Evolutionary conservation across 768 basidiomycete species (phyloP).

Genomic region (Rhizopogon vinicolor): DNA sequence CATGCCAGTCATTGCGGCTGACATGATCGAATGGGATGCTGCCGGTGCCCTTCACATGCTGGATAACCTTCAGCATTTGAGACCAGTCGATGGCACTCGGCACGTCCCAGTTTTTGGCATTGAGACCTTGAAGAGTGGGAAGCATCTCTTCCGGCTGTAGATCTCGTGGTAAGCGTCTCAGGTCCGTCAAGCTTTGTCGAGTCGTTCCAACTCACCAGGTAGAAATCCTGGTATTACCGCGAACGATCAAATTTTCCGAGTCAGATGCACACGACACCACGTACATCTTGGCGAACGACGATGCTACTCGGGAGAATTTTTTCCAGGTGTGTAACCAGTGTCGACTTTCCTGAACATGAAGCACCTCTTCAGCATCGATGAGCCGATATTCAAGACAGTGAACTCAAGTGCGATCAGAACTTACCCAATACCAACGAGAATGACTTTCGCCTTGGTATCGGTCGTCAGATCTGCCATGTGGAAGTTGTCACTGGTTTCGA

Average conservation of each 20-base stretch:
- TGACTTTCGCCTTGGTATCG: slow-evolving; percentile 12
- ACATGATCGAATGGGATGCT: slow-evolving; percentile 63
- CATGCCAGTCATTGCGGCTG: slow-evolving; percentile 72
- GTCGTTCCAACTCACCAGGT: slow-evolving; percentile 54
- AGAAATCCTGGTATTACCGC: slow-evolving; percentile 67
- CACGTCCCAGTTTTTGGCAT: slow-evolving; percentile 87
- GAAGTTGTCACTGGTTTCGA: not conserved
- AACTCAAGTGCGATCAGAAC: not conserved
- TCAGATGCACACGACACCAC: slow-evolving; percentile 21
- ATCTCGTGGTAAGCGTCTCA: not conserved
- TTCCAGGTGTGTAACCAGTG: slow-evolving; percentile 86
- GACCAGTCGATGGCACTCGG: slow-evolving; percentile 92
- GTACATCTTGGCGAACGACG: slow-evolving; percentile 89
- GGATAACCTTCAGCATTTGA: slow-evolving; percentile 60
- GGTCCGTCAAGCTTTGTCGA: not conserved
- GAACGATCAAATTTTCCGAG: slow-evolving; percentile 4
- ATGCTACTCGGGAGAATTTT: slow-evolving; percentile 70
- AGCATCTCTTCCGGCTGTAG: slow-evolving; percentile 23
- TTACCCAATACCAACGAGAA: slow-evolving; percentile 56
- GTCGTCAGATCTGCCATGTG: slow-evolving; percentile 8
- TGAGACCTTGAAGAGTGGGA: slow-evolving; percentile 55
- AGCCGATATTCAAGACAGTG: not conserved
- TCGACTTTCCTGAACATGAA: slow-evolving; percentile 93
- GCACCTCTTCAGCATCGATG: slow-evolving; percentile 56
- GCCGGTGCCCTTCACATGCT: slow-evolving; percentile 62